Base-by-base conservation (phyloP, 176 grass and related monocot species). In the Eragrostis curvula region DNA sequence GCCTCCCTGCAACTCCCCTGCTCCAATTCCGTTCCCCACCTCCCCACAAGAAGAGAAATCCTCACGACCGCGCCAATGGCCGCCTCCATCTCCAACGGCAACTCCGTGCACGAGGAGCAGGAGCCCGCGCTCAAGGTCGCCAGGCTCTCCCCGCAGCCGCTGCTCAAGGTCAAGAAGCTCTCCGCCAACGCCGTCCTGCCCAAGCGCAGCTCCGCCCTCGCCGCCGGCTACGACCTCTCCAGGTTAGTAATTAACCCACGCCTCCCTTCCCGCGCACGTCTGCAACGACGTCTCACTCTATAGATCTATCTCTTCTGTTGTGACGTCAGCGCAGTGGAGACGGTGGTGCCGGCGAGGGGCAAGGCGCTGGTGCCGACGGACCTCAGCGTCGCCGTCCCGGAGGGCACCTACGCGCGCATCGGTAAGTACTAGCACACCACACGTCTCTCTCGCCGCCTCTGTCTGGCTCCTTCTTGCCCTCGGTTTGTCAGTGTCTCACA, bases 401-500 rank as follows among this genome's bases (percentile, higher is more conserved):
- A 97, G 40, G 92, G 90, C 17, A 94, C 92, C 45, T 97, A 97
- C 88, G 95, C 79, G 47, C 92, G 95, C 71, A 68, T 97, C 23
- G 95, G 95, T 97, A 76, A 74, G 30, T 48, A n/a, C n/a, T n/a
- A n/a, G 17, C 7, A 3, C 1, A 0, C 1, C 4, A 36, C 32
- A 4, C 32, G 32, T 36, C 32, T 2, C n/a, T n/a, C n/a, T 2
- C 32, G 32, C 32, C 32, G 32, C 32, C 32, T 17, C 3, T 15
- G n/a, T 4, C 0, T 2, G 10, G n/a, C n/a, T 2, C 9, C 0
- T 63, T 21, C 4, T 17, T 17, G 6, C 2, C 5, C n/a, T n/a
- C 1, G 14, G 44, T 2, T 16, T 14, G 60, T 75, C 60, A 50
- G 29, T 6, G 55, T 6, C 9, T 2, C 29, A 16, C 29, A 16